phyloP scores from a whole-genome alignment of 2,329 filamentous ascomycete genomes.

The Diaporthe destruens region DNA sequence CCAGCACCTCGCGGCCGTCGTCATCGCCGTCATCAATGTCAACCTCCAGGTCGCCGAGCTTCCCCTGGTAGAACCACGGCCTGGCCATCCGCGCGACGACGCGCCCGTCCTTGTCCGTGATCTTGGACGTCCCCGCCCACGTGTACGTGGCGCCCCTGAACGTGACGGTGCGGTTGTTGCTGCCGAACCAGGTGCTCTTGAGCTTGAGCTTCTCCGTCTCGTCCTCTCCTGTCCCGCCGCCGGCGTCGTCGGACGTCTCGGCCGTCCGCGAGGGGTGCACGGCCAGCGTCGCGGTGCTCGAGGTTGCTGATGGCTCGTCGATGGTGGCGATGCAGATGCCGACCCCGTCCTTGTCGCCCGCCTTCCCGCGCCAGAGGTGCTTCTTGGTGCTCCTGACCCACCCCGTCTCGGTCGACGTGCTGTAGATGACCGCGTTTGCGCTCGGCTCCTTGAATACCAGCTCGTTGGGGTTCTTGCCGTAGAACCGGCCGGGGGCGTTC shows the following conservation, averaged over 20 bases:
- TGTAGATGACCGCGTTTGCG: slow-evolving; percentile 39
- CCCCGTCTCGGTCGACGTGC: slow-evolving; percentile 36
- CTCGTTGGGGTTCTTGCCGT: slow-evolving; percentile 41
- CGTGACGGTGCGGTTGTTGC: slow-evolving; percentile 37
- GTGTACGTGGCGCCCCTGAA: slow-evolving; percentile 38
- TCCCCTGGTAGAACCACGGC: slow-evolving; percentile 40
- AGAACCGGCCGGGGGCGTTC: slow-evolving; percentile 38
- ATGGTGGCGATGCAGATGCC: slow-evolving; percentile 41
- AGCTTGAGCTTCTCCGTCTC: slow-evolving; percentile 35
- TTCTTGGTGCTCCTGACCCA: slow-evolving; percentile 36
- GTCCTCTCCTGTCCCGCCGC: not conserved
- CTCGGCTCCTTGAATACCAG: slow-evolving; percentile 41
- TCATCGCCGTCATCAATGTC: slow-evolving; percentile 36
- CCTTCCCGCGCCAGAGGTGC: slow-evolving; percentile 38
- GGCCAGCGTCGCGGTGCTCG: slow-evolving; percentile 29
- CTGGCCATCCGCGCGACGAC: slow-evolving; percentile 34
- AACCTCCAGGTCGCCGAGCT: slow-evolving; percentile 39
- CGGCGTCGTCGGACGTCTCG: not conserved
- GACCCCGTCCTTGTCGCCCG: slow-evolving; percentile 35
- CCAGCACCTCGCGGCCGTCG: slow-evolving; percentile 36
- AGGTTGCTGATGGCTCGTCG: slow-evolving; percentile 33
- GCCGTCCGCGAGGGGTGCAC: slow-evolving; percentile 35
- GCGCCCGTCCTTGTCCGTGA: slow-evolving; percentile 33
- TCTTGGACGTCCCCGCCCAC: slow-evolving; percentile 38
- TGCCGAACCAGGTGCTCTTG: slow-evolving; percentile 38